Evolutionary conservation across 345 rosid species (phyloP), one percentile per base, ranked within the genome.

Genomic region (Dovyalis caffra): DNA sequence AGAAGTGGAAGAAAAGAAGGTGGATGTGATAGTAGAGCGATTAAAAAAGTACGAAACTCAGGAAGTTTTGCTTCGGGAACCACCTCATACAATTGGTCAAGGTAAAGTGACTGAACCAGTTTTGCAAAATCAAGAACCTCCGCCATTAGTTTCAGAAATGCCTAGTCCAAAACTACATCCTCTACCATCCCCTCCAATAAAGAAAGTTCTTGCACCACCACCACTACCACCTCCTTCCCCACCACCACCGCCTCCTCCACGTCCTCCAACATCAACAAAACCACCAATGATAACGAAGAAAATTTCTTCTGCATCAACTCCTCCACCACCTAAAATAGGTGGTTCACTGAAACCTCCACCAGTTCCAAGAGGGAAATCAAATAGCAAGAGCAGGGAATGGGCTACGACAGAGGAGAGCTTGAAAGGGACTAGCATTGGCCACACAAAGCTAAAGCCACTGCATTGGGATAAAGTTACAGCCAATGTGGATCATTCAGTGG

Each of bases 401-500:
- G 37, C 74, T 33, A 64, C 84, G 31, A 73, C 84, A 40, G 81
- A 64, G 38, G 47, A 79, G 68, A 77, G 64, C 79, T 65, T 76
- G 33, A 73, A 40, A 57, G 77, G 71, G 61, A 80, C 79, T 62
- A 78, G 65, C 5, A 37, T 25, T 73, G 84, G 83, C 60, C 81
- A 62, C 8, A 62, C 74, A 80, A 88, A 87, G 83, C 82, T 83
- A 49, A 85, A 84, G 76, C 90, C 92, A 16, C 75, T 90, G 82
- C 87, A 87, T 47, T 87, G 94, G 92, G 94, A 90, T 70, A 90
- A 90, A 78, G 85, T 90, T 38, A 53, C 74, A 20, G 85, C 89
- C 40, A 79, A 82, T 78, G 80, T 81, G 58, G 89, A 90, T 65
- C 90, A 90, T 78, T 90, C 89, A 12, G 69, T 90, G 73, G 92